Evolutionary conservation across 805 yeast species (phyloP), one percentile per base, ranked within the genome.

Genomic region (Myxozyma monticola): DNA sequence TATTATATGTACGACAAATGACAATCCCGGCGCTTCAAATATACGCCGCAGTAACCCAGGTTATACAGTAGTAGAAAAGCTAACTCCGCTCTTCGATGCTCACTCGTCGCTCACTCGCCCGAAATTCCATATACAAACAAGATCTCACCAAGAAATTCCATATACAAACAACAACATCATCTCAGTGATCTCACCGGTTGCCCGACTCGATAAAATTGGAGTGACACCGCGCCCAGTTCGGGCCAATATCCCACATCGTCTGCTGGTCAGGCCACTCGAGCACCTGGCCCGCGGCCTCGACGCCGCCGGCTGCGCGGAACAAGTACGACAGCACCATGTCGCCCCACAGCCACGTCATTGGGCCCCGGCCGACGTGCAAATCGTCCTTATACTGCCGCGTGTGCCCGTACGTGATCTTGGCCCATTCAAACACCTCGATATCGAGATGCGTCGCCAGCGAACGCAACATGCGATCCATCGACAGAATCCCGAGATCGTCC

Each of bases 361-460:
- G 26, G 9, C 55, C 52, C 5, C 10, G 15, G 2, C 7, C 4
- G 21, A 48, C 18, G 21, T 51, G 55, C 30, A 51, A 9, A 8
- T 18, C 24, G 21, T 51, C 55, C 30, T 30, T 26, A 21, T 34
- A 51, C 24, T 40, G 33, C 6, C 5, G 10, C 9, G 33, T 8
- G 20, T 30, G 34, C n/a, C 48, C 55, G 14, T 38, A 42, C n/a
- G 37, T 30, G 20, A 48, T 30, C 35, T 34, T 29, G 6, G 47
- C 54, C 57, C 57, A 52, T n/a, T 52, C 57, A 29, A 52, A 52
- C 18, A 52, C 48, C 29, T 51, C 52, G 21, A 47, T 38, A 12
- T 25, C 51, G 1, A 42, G 24, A 14, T 51, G 36, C 31, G 44
- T 35, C 22, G 51, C 21, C 20, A 45, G 28, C 14, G 31, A 39